Evolutionary conservation across 192 early-diverging fungal species (phyloP).

Genomic region (Blastocladiella britannica): DNA sequence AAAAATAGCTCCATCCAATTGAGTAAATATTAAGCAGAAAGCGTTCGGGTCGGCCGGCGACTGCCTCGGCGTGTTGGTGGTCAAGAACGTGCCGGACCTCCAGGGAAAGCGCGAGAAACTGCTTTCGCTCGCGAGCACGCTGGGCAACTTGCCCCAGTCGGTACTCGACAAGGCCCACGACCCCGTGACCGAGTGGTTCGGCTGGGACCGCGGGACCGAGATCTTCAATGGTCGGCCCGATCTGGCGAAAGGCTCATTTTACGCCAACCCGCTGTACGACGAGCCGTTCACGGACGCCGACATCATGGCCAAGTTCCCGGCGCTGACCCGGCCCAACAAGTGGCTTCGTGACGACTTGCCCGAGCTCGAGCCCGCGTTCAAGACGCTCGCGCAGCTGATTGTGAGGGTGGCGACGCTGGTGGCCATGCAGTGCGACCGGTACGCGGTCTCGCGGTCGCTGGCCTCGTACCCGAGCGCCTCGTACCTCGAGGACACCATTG

Average conservation of each 20-base stretch:
- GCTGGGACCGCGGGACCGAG: slow-evolving; percentile 52
- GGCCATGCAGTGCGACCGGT: slow-evolving; percentile 32
- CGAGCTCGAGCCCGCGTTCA: slow-evolving; percentile 27
- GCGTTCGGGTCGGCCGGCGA: slow-evolving; percentile 32
- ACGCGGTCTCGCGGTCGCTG: slow-evolving; percentile 7
- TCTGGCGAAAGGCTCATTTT: slow-evolving; percentile 39
- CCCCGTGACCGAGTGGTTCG: slow-evolving; percentile 30
- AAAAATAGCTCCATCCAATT: too few relatives aligned
- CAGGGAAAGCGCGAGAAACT: slow-evolving; percentile 21
- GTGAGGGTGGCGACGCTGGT: slow-evolving; percentile 30
- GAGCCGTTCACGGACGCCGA: slow-evolving; percentile 9
- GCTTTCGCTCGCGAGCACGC: slow-evolving; percentile 64
- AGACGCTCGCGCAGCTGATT: slow-evolving; percentile 32
- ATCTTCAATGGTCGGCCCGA: slow-evolving; percentile 43
- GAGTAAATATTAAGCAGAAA: too few relatives aligned
- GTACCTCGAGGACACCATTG: slow-evolving; percentile 29
- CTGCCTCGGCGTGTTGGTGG: slow-evolving; percentile 30
- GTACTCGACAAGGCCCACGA: slow-evolving; percentile 24
- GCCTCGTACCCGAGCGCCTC: slow-evolving; percentile 4
- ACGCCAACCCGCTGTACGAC: slow-evolving; percentile 33
- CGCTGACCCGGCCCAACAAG: slow-evolving; percentile 28
- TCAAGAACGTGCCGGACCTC: slow-evolving; percentile 31
- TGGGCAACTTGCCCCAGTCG: slow-evolving; percentile 40
- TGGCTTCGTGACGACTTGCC: slow-evolving; percentile 36
- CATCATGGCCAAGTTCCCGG: slow-evolving; percentile 23